A percentile compares a stretch with the other conserved stretches of the same genome.
phyloP scores from a whole-genome alignment of 2,329 filamentous ascomycete genomes.

The Botryotinia convoluta region DNA sequence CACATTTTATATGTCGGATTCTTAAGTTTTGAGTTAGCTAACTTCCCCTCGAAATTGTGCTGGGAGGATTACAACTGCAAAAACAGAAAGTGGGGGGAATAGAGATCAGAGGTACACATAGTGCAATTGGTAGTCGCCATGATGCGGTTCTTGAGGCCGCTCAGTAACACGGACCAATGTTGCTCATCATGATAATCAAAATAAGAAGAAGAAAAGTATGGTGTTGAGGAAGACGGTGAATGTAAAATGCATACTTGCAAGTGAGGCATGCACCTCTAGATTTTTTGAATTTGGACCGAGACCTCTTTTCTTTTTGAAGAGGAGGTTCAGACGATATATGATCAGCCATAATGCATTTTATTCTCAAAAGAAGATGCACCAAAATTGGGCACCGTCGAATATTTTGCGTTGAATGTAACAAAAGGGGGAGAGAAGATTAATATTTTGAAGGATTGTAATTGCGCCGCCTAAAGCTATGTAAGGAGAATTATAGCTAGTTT shows the following conservation, averaged over 20 bases:
- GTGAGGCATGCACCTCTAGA: slow-evolving; percentile 16
- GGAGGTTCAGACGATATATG: neutral
- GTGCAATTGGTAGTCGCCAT: slow-evolving; percentile 74
- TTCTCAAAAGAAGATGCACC: neutral
- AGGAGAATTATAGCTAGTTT: neutral
- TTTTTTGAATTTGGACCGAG: slow-evolving; percentile 15
- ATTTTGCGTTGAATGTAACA: neutral
- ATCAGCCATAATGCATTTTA: slow-evolving; percentile 12
- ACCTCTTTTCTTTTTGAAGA: neutral
- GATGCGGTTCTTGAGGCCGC: slow-evolving; percentile 85
- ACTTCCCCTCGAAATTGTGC: neutral
- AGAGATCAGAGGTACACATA: slow-evolving; percentile 71
- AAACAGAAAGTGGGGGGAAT: slow-evolving; percentile 41
- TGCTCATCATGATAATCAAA: slow-evolving; percentile 65
- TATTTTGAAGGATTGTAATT: neutral
- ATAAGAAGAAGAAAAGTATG: neutral
- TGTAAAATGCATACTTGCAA: slow-evolving; percentile 14
- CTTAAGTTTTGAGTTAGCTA: slow-evolving; percentile 7
- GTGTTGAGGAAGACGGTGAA: neutral
- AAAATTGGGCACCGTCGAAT: neutral
- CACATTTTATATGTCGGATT: slow-evolving; percentile 28
- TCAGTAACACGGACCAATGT: slow-evolving; percentile 95
- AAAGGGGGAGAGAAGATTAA: too few relatives aligned
- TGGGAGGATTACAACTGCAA: neutral
- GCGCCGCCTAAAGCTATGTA: neutral